phyloP scores from a whole-genome alignment of 1,284 basidiomycete genomes.

The Leccinum fallax region DNA sequence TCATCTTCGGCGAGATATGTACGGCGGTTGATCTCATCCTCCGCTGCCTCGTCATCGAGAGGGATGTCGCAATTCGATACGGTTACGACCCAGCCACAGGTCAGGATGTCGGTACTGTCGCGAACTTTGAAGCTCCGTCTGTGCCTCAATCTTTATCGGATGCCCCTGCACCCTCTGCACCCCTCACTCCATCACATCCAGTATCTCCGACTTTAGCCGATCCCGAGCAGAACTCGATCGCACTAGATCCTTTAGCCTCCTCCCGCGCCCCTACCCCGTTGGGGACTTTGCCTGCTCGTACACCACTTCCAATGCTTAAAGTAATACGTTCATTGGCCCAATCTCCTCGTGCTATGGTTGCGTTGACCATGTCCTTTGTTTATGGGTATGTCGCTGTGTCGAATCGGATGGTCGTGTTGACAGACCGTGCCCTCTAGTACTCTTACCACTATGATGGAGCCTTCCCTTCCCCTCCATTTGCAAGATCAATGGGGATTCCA shows the following conservation, averaged over 20 bases:
- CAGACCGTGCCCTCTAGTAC: constrained; percentile 41
- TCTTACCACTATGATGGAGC: constrained; percentile 57
- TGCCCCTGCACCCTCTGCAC: not conserved
- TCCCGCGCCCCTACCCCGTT: constrained; percentile 6
- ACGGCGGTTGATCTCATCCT: constrained; percentile 64
- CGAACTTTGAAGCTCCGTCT: constrained; percentile 11
- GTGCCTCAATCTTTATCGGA: not conserved
- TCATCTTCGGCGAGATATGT: constrained; percentile 68
- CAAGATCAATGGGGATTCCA: constrained; percentile 61
- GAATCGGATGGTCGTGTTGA: not conserved
- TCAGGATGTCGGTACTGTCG: constrained; percentile 8
- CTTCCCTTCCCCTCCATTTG: constrained; percentile 68
- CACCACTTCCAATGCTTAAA: constrained; percentile 39
- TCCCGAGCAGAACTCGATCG: not conserved
- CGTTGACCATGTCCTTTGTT: constrained; percentile 54
- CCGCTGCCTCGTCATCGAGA: constrained; percentile 65
- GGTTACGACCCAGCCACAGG: constrained; percentile 48
- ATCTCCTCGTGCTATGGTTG: constrained; percentile 58
- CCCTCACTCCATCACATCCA: not conserved
- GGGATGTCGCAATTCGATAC: constrained; percentile 56
- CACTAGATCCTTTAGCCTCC: constrained; percentile 1
- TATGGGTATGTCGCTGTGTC: constrained; percentile 52
- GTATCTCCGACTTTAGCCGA: not conserved
- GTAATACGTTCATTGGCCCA: constrained; percentile 50
- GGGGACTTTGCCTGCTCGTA: constrained; percentile 28